Conservation (phyloP, 2,329 filamentous ascomycete genomes). For the Kalmusia sp. region DNA sequence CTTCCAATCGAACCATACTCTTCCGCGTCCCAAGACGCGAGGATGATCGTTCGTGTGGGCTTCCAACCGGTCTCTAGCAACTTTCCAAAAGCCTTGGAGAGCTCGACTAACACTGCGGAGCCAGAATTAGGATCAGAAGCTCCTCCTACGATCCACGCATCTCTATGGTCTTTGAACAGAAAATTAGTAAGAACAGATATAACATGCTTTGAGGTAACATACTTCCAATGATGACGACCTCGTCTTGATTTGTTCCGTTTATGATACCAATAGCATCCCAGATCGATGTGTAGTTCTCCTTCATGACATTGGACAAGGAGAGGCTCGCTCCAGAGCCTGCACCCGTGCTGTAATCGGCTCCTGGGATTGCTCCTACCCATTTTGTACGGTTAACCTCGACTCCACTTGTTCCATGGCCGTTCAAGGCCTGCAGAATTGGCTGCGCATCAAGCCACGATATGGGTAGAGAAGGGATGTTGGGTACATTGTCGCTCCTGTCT, state of each 20-base stretch:
- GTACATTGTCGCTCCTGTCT: conserved; percentile 69
- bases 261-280: conserved; percentile 80
- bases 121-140: conserved; percentile 62
- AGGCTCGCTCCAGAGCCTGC: conserved; percentile 60
- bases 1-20: conserved; percentile 48
- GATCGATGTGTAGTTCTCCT: conserved; percentile 80
- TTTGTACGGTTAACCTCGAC: conserved; percentile 47
- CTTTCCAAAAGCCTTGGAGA: conserved; percentile 58
- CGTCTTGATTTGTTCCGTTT: conserved; percentile 67
- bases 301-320: conserved; percentile 71
- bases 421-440: conserved; percentile 80
- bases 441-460: conserved; percentile 84
- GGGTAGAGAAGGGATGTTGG: conserved; percentile 83
- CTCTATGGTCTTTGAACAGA: conserved; percentile 59
- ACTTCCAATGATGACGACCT: conserved; percentile 59
- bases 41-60: conserved; percentile 58
- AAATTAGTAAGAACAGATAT: too few species aligned
- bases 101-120: conserved; percentile 57
- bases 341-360: conserved; percentile 44
- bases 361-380: conserved; percentile 46
- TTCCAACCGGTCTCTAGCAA: conserved; percentile 59
- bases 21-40: conserved; percentile 54
- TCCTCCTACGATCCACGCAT: conserved; percentile 62
- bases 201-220: too few species aligned
- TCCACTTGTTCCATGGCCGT: conserved; percentile 75